Base-by-base conservation (phyloP, 768 basidiomycete genomes). In the Candolleomyces aberdarensis region DNA sequence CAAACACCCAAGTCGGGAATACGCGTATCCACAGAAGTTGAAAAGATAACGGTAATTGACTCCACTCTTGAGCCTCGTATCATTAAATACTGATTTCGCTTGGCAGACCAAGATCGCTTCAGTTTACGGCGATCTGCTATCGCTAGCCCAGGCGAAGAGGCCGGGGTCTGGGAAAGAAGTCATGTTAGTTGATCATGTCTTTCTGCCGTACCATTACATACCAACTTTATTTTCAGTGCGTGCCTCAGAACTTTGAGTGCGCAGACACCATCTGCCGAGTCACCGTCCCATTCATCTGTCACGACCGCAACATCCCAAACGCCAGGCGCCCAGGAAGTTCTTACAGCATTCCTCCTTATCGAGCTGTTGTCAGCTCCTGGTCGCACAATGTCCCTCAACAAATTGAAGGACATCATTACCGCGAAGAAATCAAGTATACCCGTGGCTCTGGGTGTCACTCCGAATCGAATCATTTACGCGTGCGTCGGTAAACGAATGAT, bases 401-500 rank as follows among this genome's bases (percentile, higher is more conserved):
- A 79, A 65, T 75, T 88, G 15, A 92, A 91, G 71, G 83, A 83
- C 54, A 69, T 78, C 20, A 72, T 92, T 20, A 72, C 78, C 7
- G 65, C 70, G 19, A 84, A 71, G 66, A 65, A 64, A 47, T 71
- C 66, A 54, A 76, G 75, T 10, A 66, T 69, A 36, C 57, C 68
- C 3, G 71, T 68, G 17, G 64, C 74, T 3, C 71, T 73, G 20
- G 78, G 78, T 17, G 76, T 78, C 59, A 80, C 82, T 41, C 76
- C 84, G 11, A 87, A 84, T 9, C 77, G 88, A 46, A 83, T 89
- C 15, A 70, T 92, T 13, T 93, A 91, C 66, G 85, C 79, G 1
- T 91, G 91, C 67, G 88, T 92, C n/a, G 91, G 88, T 15, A 93
- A 92, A 74, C 79, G 88, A 62, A 73, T 93, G 56, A 70, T 93